A percentile compares a stretch with the other conserved stretches of the same genome.
These are phyloP conservation scores for Neurospora hispaniola DNA, from an alignment of 495 filamentous ascomycete genomes.

Conservation along the genomic window DNA sequence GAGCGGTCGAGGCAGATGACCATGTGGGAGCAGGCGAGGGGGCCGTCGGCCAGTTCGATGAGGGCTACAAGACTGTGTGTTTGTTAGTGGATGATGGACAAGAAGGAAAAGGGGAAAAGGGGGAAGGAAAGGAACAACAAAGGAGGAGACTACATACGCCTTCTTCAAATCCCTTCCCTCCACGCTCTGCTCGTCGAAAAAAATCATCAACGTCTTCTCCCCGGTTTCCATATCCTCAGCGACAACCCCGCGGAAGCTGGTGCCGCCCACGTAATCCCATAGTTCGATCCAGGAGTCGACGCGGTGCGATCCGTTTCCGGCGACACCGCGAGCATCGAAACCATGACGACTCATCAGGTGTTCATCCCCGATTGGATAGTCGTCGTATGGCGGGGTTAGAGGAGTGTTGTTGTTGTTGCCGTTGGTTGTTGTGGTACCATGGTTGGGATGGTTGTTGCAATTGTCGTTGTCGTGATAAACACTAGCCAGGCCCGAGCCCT, in stretches of 20 bases:
- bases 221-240: conserved; percentile 39
- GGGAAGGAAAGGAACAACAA: neutral
- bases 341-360: conserved; percentile 7
- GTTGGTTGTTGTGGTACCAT: conserved; percentile 24
- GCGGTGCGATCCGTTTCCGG: conserved; percentile 10
- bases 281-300: conserved; percentile 57
- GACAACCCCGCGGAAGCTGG: conserved; percentile 76
- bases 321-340: neutral
- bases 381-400: conserved; percentile 30
- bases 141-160: conserved; percentile 49
- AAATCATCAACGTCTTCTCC: conserved; percentile 72
- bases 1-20: conserved; percentile 70
- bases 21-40: conserved; percentile 63
- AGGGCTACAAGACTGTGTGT: conserved; percentile 66
- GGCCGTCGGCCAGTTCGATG: conserved; percentile 71
- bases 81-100: conserved; percentile 6
- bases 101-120: neutral
- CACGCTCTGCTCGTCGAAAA: conserved; percentile 58
- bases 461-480: conserved; percentile 31
- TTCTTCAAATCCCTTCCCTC: conserved; percentile 70
- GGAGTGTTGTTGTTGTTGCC: neutral
- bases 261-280: conserved; percentile 78
- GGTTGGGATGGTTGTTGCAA: neutral
- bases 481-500: conserved; percentile 70
- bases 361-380: conserved; percentile 20